Evolutionary conservation across 345 rosid species (phyloP), one percentile per base, ranked within the genome.

Genomic region (Turritis glabra): DNA sequence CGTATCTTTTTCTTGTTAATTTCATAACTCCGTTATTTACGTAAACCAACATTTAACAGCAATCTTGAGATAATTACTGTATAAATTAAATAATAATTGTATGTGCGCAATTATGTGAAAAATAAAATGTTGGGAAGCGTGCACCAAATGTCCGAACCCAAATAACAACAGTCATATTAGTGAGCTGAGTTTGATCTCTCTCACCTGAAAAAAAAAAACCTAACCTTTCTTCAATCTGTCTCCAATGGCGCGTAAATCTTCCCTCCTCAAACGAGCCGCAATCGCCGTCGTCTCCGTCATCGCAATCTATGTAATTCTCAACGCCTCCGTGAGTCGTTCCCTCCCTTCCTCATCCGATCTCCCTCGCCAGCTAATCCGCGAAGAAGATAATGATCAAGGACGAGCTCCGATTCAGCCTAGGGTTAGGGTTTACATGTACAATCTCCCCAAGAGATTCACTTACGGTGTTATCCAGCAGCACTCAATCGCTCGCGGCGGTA

Each of bases 241-340:
- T 44, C 46, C 13, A 81, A 84, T 94, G 97, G 85, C 91, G 83
- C 97, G 99, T 72, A 93, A 89, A 81, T 87, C 96, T 10, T 85
- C 92, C 38, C 75, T 90, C 57, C 82, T 90, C 70, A 90, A 89
- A 74, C 85, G 85, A 55, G 71, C 88, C 33, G 76, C 89, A 3
- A 32, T 86, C 25, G 73, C 74, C 76, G 68, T 82, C 52, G 46
- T 79, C 74, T 73, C 85, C 79, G 80, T 84, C 64, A 53, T 92
- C 86, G 84, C 83, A 23, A 53, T 89, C 84, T 90, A 85, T 66
- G 89, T 82, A 40, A 74, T 87, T 59, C 84, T 85, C 90, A 81
- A 84, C 78, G 59, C 88, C 71, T 87, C 89, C 85, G 80, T 84
- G 80, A 77, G 51, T 64, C 73, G 87, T 55, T 74, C 83, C 30